Evolutionary conservation across 352 stramenopile species (phyloP), one percentile per base, ranked within the genome.

Genomic region (Thalassiosira allenii): DNA sequence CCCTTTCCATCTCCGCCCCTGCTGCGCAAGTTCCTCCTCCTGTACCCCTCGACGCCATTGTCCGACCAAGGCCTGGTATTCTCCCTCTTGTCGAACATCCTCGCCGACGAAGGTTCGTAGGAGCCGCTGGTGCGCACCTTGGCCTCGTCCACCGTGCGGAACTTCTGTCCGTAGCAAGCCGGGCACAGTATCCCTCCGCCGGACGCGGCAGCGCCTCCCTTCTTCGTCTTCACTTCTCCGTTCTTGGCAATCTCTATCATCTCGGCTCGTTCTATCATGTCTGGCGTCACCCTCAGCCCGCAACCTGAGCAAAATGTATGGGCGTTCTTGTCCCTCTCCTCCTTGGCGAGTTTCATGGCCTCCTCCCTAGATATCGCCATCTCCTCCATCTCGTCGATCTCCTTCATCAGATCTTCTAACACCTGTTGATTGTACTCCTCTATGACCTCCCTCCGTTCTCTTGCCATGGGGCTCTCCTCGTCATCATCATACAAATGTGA

Each of bases 301-400:
- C 65, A 78, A 49, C 65, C 66, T 27, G 23, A 62, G 58, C 65
- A 78, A 47, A 52, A 56, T n/a, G n/a, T n/a, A n/a, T n/a, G n/a
- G 17, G 41, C 25, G 17, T 49, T 49, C 47, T 2, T 54, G 4
- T n/a, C 11, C 30, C 47, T 25, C 30, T 54, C 47, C 30, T 54
- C 0, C 59, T 34, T 25, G 11, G n/a, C 53, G 37, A 51, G 32
- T 37, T 27, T 17, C n/a, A 82, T 65, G 37, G 75, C 75, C 30
- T 83, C 75, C 44, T 83, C 75, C 51, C 58, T 71, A 27, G 75
- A 77, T 37, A 58, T n/a, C n/a, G 75, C 75, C 40, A 56, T 63
- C 8, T 68, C 47, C 25, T 78, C 75, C 54, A 83, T 78, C 2
- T 69, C 51, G 9, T 83, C 75, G 12, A 83, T 78, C 9, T 83